Evolutionary conservation across 1,284 basidiomycete genomes (phyloP), one percentile per base, ranked within the genome.

Genomic region (Irpex sp.): DNA sequence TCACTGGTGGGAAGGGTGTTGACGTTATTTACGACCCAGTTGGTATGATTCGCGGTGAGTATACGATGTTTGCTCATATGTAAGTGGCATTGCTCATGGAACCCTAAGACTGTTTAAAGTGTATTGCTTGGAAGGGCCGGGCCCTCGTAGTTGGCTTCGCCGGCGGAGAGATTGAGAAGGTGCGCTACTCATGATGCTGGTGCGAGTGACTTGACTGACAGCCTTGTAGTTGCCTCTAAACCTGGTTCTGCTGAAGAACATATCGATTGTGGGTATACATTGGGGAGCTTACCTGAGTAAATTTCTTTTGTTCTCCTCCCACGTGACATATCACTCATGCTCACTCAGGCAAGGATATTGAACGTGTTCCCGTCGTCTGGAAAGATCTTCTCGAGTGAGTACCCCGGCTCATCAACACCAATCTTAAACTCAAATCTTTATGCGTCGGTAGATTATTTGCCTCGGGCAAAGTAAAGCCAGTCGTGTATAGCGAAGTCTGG

Each of bases 61-160:
- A 35, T 51, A 17, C n/a, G 11, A 51, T 39, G 17, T 7, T 15
- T 17, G 13, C 17, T 19, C 46, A 2, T 33, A n/a, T 2, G 15
- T 26, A 26, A 4, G 13, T 19, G 17, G 1, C 33, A 21, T 50
- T 8, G 49, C 11, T n/a, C 2, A 8, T n/a, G 2, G 17, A 21
- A 17, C 11, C 6, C 56, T 15, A 43, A 89, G 91, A 93, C 70
- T 87, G 84, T 35, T 73, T 97, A 64, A 97, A 97, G 75, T 96
- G 94, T 73, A 94, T 97, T 63, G 93, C 92, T 1, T 98, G 95
- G 90, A 97, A 97, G 75, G 94, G 95, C 1, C 85, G 97, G 11
- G 88, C 93, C 3, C 72, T 98, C 19, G 92, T 98, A 31, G 90
- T 99, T 60, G 97, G 97, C 15, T 96, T 97, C 76, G 94, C 93